Evolutionary conservation across 371 early-diverging fungal species (phyloP).

Genomic region (Mortierella sp.): DNA sequence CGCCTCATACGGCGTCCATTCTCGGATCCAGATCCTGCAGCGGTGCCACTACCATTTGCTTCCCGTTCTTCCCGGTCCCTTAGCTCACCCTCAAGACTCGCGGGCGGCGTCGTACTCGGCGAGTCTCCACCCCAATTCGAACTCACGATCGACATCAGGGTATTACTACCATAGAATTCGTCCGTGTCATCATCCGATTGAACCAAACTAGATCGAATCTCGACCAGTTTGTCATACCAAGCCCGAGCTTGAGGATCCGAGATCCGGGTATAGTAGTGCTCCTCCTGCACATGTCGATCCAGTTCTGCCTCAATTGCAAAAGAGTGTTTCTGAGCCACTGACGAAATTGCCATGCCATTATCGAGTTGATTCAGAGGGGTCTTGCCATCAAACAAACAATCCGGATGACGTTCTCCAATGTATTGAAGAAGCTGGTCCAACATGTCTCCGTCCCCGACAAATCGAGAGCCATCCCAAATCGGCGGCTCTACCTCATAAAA

Average conservation of each 20-base stretch:
- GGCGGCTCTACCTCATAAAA: conserved; percentile 12
- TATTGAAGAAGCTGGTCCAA: conserved; percentile 44
- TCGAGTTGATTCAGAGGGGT: conserved; percentile 62
- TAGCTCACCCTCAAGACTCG: too few species aligned
- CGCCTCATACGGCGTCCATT: conserved; percentile 9
- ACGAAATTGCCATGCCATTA: conserved; percentile 45
- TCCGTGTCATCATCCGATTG: conserved; percentile 47
- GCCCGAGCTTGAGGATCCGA: conserved; percentile 54
- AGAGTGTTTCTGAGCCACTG: conserved; percentile 16
- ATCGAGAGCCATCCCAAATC: conserved; percentile 23
- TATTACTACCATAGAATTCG: conserved; percentile 62
- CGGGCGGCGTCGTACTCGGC: not conserved
- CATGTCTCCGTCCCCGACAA: conserved; percentile 26
- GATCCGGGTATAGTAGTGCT: conserved; percentile 56
- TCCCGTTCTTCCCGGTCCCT: too few species aligned
- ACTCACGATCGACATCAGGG: conserved; percentile 50
- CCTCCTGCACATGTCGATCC: conserved; percentile 65
- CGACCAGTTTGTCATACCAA: conserved; percentile 54
- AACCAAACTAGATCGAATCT: conserved; percentile 43
- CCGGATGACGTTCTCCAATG: conserved; percentile 71
- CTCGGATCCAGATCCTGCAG: too few species aligned
- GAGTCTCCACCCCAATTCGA: conserved; percentile 18
- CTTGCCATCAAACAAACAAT: conserved; percentile 65
- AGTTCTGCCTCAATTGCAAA: conserved; percentile 53
- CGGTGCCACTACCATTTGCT: conserved; percentile 5